Conservation (phyloP, 768 basidiomycete genomes). For the Nidularia sp. region DNA sequence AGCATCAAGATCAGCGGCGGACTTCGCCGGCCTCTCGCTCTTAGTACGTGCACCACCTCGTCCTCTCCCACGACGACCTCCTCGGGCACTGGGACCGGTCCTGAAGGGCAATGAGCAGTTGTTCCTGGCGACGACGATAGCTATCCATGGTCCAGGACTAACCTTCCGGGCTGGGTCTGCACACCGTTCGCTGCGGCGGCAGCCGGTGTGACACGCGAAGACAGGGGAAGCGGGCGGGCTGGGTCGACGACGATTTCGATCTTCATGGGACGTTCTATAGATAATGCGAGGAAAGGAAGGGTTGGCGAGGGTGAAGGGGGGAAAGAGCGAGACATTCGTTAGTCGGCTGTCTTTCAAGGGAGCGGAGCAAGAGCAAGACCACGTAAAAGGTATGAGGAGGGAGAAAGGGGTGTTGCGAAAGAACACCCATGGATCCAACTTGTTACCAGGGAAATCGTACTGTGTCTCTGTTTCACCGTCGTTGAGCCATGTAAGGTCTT, state of each 20-base stretch:
- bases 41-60: conserved; percentile 40
- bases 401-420: conserved; percentile 18
- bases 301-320: conserved; percentile 26
- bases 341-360: conserved; percentile 40
- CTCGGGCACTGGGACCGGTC: conserved; percentile 27
- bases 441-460: conserved; percentile 33
- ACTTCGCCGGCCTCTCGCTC: conserved; percentile 67
- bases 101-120: conserved; percentile 14
- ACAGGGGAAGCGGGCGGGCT: conserved; percentile 64
- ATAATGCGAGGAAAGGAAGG: conserved; percentile 28
- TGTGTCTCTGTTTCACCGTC: conserved; percentile 33
- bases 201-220: conserved; percentile 81
- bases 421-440: conserved; percentile 21
- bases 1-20: conserved; percentile 88
- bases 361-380: conserved; percentile 27
- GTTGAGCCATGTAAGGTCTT: conserved; percentile 4
- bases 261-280: conserved; percentile 93
- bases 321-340: conserved; percentile 30
- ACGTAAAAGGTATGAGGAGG: conserved; percentile 36
- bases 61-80: conserved; percentile 45
- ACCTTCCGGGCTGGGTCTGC: conserved; percentile 20
- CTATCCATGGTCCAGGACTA: conserved; percentile 9
- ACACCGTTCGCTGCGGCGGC: conserved; percentile 33
- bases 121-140: neutral
- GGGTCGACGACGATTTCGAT: conserved; percentile 97